phyloP scores from a whole-genome alignment of 2,329 filamentous ascomycete genomes.

The Colletotrichum agaves region DNA sequence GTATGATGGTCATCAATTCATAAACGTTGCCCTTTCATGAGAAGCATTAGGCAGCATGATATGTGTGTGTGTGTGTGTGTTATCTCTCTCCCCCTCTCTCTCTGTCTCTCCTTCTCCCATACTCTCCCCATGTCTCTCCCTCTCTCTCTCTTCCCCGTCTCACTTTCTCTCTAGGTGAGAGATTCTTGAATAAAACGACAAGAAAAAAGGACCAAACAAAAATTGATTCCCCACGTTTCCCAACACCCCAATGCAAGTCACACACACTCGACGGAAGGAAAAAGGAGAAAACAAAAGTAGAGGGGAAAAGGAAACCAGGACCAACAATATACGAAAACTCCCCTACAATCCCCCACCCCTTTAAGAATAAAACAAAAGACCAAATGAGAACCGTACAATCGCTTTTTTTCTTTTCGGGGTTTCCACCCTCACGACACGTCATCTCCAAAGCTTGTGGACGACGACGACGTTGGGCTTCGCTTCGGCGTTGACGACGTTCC shows the following conservation, averaged over 20 bases:
- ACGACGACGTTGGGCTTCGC: background rate
- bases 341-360: background rate
- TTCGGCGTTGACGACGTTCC: slow-evolving; percentile 12
- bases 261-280: background rate
- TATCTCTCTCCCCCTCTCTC: background rate
- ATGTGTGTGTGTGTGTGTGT: background rate
- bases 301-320: background rate
- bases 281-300: background rate
- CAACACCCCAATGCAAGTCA: slow-evolving; percentile 22
- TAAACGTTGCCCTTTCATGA: slow-evolving; percentile 35
- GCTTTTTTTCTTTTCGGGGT: no score
- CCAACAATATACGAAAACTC: background rate
- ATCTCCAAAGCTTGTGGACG: background rate
- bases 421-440: background rate
- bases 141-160: background rate
- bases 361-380: background rate
- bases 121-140: background rate
- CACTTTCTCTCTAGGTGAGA: no score
- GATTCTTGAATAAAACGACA: background rate
- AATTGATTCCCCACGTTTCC: slow-evolving; percentile 12
- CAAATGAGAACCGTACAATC: background rate
- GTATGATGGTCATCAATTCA: slow-evolving; percentile 37
- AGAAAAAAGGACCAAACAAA: slow-evolving; percentile 14
- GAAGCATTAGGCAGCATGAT: slow-evolving; percentile 35
- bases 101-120: background rate